Base-by-base conservation (phyloP, 78 protist genomes). In the Creolimax fragrantissima region DNA sequence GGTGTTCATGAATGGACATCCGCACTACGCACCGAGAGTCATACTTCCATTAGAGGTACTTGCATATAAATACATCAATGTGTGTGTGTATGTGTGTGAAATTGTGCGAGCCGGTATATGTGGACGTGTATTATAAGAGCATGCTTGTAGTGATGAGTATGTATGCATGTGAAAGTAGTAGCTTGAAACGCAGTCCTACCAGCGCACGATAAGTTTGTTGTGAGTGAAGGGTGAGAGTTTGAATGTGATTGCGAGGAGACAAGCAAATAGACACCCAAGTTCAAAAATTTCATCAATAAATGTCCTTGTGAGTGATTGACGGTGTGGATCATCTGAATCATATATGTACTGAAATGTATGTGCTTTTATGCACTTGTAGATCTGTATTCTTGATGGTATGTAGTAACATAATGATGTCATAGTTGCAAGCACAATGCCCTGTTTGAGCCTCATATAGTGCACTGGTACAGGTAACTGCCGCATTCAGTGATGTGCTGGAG, bases 391-490 rank as follows among this genome's bases (percentile, higher is more conserved):
- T 1, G 11, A 1, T 58, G 11, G 24, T 58, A 58, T 1, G 24
- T 58, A 58, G 24, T 24, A 58, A 24, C 0, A 58, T 58, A 58
- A 32, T 58, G 11, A 1, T 58, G 24, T 24, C 74, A 58, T 24
- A 58, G 24, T 58, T 32, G 39, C 74, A 58, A 58, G 74, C 24
- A 58, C 74, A 58, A 58, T 24, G 24, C 11, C 74, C 74, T 32
- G 24, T 32, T 24, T 17, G 39, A 58, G 39, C 74, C 74, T 24
- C 24, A 32, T 32, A 17, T 24, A 58, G 39, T 7, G 94, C 96
- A n/a, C 47, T n/a, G n/a, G 85, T 43, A 45, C 94, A 35, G 96
- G 94, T 37, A 42, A 44, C 84, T 7, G 24, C 83, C 7, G 11
- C 83, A 3, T 32, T 41, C 45, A 5, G 91, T 36, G 74, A 43